Percentiles rank a stretch among this genome's conserved stretches.
phyloP scores from a whole-genome alignment of 2,329 filamentous ascomycete genomes.

The Neurospora sp. region DNA sequence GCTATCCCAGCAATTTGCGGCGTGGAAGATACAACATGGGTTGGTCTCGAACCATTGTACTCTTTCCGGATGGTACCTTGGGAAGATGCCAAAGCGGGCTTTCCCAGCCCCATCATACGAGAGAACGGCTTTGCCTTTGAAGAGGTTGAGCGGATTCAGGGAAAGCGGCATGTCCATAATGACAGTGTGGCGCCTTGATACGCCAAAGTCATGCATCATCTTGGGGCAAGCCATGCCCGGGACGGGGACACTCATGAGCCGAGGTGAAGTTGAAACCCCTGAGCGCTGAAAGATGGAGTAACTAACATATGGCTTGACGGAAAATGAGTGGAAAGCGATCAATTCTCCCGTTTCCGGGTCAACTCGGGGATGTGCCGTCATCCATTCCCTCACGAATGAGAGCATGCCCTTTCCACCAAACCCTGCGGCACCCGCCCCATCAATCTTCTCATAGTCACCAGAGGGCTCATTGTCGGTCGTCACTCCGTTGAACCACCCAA shows the following conservation, averaged over 20 bases:
- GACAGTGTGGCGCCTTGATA: conserved; percentile 50
- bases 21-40: conserved; percentile 61
- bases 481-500: conserved; percentile 60
- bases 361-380: conserved; percentile 58
- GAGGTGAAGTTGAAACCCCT: conserved; percentile 1
- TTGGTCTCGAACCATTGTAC: conserved; percentile 60
- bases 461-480: conserved; percentile 39
- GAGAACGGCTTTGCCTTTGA: conserved; percentile 45
- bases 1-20: conserved; percentile 60
- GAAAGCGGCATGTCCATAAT: conserved; percentile 61
- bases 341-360: conserved; percentile 56
- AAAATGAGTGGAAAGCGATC: conserved; percentile 57
- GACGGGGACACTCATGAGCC: conserved; percentile 29
- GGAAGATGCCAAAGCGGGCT: conserved; percentile 59
- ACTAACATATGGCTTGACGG: conserved; percentile 54
- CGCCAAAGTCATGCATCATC: conserved; percentile 71
- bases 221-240: conserved; percentile 53
- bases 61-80: conserved; percentile 44
- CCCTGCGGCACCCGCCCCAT: conserved; percentile 8
- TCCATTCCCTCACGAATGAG: conserved; percentile 60
- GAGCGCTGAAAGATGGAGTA: conserved; percentile 40
- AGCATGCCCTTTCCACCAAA: conserved; percentile 47
- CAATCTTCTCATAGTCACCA: conserved; percentile 3
- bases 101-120: conserved; percentile 46
- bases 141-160: conserved; percentile 51